Conservation (phyloP, 371 early-diverging fungal genomes). For the Mortierella polycephala region DNA sequence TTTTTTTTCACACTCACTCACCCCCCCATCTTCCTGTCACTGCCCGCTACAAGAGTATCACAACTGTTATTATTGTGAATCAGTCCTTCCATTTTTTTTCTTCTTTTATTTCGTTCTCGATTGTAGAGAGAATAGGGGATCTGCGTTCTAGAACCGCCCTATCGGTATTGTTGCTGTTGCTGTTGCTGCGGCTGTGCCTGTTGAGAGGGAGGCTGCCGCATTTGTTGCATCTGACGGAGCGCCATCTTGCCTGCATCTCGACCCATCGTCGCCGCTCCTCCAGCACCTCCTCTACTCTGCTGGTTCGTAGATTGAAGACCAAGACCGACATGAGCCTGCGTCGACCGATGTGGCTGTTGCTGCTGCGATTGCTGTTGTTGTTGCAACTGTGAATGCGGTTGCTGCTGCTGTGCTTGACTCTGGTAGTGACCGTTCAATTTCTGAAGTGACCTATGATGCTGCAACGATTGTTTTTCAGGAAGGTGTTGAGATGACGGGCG, state of each 20-base stretch:
- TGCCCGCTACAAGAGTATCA: too few relatives aligned
- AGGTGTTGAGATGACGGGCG: conserved; percentile 14
- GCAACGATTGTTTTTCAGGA: conserved; percentile 7
- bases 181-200: conserved; percentile 45
- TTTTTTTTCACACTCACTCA: too few relatives aligned
- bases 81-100: too few relatives aligned
- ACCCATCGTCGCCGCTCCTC: conserved; percentile 28
- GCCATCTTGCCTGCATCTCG: conserved; percentile 46
- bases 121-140: neutral
- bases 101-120: conserved; percentile 4
- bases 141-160: neutral
- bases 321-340: conserved; percentile 16
- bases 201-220: conserved; percentile 40
- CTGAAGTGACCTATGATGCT: conserved; percentile 38
- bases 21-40: too few relatives aligned
- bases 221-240: conserved; percentile 44
- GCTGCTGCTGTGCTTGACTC: conserved; percentile 14
- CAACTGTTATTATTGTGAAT: too few relatives aligned
- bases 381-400: conserved; percentile 15
- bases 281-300: conserved; percentile 13
- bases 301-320: conserved; percentile 7
- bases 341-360: neutral
- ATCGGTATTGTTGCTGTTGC: conserved; percentile 22
- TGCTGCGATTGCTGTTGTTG: conserved; percentile 1
- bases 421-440: conserved; percentile 30